Base-by-base conservation (phyloP, 2,329 filamentous ascomycete species). In the Fusarium vanettenii region DNA sequence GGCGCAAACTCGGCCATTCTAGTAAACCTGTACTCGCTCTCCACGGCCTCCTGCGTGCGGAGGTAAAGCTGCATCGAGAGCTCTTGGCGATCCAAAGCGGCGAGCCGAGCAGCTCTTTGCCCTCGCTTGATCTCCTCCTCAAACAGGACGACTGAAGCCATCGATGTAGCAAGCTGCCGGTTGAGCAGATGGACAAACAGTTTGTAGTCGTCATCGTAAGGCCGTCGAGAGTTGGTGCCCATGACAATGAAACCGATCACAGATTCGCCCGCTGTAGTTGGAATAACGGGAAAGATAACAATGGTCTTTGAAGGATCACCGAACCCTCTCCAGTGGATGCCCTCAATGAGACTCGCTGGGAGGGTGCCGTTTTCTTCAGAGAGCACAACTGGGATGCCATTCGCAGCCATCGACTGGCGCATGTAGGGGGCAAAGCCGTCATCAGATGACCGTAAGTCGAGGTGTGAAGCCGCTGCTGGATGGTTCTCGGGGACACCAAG, bases 1-100 rank as follows among this genome's bases (percentile, higher is more conserved):
- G 94, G 94, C 0, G 93, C 93, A 73, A 95, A 94, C 79, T 95
- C 94, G 3, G 94, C 93, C 93, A 97, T 95, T 52, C 93, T 88
- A 1, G 93, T 94, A 80, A 97, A 97, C 67, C 92, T 92, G 35
- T 93, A 92, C 80, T 97, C 94, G 79, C 91, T 91, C 77, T 92
- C 90, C 48, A 88, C 86, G 0, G 89, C 89, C 77, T 92, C 89
- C 75, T 89, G 87, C 1, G 90, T 91, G 35, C 89, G 85, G 20
- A 92, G 86, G 50, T 91, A 91, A 16, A 97, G 87, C 79, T 96
- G 92, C 80, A 94, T 89, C 0, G 93, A 94, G 5, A 97, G 87
- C 78, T 95, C 92, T 74, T 94, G 93, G 2, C 92, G 91, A 81
- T 97, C 94, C 70, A 94, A 84, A 3, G 93, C 93, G 11, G 94